phyloP scores from a whole-genome alignment of 2,329 filamentous ascomycete species.

The Pleurostoma richardsiae region DNA sequence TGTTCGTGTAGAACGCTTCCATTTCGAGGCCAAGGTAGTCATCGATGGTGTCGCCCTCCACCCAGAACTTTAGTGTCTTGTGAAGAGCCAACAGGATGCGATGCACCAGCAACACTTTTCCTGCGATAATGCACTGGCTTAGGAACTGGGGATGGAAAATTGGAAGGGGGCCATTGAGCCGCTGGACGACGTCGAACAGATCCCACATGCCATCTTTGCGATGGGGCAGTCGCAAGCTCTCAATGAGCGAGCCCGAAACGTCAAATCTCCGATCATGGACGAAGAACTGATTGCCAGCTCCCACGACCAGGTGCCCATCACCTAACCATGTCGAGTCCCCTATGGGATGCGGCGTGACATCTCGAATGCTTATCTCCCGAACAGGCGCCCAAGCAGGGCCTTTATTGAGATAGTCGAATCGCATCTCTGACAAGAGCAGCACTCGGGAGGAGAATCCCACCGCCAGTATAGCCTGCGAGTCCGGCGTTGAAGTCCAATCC shows the following conservation, averaged over 20 bases:
- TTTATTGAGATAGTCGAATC: conserved; percentile 86
- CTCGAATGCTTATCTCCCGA: conserved; percentile 73
- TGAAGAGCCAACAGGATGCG: conserved; percentile 68
- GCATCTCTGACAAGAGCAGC: conserved; percentile 76
- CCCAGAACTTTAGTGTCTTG: conserved; percentile 74
- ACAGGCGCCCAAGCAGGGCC: conserved; percentile 87
- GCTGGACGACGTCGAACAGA: conserved; percentile 75
- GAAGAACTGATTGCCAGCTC: conserved; percentile 87
- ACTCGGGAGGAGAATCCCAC: conserved; percentile 90
- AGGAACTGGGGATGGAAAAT: conserved; percentile 91
- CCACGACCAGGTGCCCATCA: conserved; percentile 79
- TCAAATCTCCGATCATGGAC: conserved; percentile 74
- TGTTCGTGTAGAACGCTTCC: conserved; percentile 50
- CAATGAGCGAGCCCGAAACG: conserved; percentile 53
- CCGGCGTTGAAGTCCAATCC: conserved; percentile 90
- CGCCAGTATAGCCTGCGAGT: conserved; percentile 81
- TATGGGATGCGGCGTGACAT: conserved; percentile 83
- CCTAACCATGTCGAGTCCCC: conserved; percentile 90
- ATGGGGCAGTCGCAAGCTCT: conserved; percentile 42
- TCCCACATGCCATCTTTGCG: conserved; percentile 52
- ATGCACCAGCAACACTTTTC: conserved; percentile 69
- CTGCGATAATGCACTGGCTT: conserved; percentile 78
- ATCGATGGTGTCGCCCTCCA: conserved; percentile 75
- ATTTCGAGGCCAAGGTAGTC: conserved; percentile 65
- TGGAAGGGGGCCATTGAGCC: conserved; percentile 81